A percentile compares a stretch with the other conserved stretches of the same genome.
Evolutionary conservation across 495 filamentous ascomycete genomes (phyloP).

Genomic region (Immersiella caudata): DNA sequence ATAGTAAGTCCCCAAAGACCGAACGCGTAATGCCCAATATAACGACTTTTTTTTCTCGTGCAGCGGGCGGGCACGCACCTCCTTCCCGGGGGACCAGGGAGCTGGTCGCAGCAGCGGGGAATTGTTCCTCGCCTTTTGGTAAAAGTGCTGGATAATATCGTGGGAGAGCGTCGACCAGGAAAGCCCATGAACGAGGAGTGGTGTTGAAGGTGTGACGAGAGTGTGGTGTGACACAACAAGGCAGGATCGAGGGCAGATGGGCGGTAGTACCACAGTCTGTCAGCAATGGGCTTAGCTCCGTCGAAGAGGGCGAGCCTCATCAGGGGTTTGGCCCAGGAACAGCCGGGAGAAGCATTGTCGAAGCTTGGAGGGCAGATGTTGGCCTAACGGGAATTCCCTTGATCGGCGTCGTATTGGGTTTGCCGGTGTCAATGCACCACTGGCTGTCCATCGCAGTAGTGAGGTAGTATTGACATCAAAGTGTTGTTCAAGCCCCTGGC

Average conservation of each 20-base stretch:
- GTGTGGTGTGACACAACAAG: constrained; percentile 19
- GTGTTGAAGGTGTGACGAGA: not conserved
- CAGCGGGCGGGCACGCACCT: constrained; percentile 24
- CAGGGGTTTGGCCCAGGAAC: not conserved
- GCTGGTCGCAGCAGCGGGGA: constrained; percentile 32
- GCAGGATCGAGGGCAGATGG: constrained; percentile 20
- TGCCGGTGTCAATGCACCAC: not conserved
- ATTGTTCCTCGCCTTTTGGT: constrained; percentile 32
- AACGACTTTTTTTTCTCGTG: constrained; percentile 25
- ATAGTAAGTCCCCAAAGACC: constrained; percentile 23
- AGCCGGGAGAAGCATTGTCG: not conserved
- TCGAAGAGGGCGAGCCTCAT: not conserved
- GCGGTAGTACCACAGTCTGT: not conserved
- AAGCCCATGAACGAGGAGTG: constrained; percentile 21
- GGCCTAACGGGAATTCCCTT: not conserved
- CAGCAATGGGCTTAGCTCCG: not conserved
- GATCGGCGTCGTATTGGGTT: not conserved
- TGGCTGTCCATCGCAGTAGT: not conserved
- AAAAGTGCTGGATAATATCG: constrained; percentile 38
- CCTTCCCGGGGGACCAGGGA: constrained; percentile 30
- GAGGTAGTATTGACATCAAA: constrained; percentile 17
- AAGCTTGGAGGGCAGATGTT: not conserved
- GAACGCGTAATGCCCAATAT: constrained; percentile 43
- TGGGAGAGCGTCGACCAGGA: constrained; percentile 31
- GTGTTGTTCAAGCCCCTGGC: constrained; percentile 9